A percentile compares a stretch with the other conserved stretches of the same genome.
Evolutionary conservation across 495 filamentous ascomycete genomes (phyloP).

Genomic region (Chaetomium tenue): DNA sequence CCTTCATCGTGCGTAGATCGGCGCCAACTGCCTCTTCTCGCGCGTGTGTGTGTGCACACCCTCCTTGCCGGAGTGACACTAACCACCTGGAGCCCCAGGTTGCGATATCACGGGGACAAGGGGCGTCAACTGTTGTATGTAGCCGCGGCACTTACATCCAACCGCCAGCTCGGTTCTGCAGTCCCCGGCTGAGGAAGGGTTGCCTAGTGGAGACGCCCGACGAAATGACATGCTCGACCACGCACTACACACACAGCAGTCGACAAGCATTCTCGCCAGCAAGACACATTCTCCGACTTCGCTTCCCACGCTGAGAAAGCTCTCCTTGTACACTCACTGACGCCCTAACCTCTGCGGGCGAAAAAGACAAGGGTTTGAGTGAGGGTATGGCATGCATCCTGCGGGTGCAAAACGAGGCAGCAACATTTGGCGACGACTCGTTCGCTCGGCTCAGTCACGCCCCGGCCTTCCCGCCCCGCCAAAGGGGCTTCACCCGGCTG

Average conservation of each 20-base stretch:
- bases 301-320: background rate
- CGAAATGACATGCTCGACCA: background rate
- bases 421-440: constrained; percentile 10
- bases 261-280: background rate
- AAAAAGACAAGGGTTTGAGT: background rate
- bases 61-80: constrained; percentile 3
- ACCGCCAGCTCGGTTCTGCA: background rate
- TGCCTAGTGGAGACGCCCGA: background rate
- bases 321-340: background rate
- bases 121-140: background rate
- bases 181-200: too few relatives aligned
- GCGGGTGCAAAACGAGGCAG: constrained; percentile 7
- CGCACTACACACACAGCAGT: background rate
- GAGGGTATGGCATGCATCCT: background rate
- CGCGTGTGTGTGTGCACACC: background rate
- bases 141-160: constrained; percentile 1
- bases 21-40: constrained; percentile 5
- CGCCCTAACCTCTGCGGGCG: background rate
- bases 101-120: constrained; percentile 4
- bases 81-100: background rate
- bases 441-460: constrained; percentile 12
- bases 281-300: background rate
- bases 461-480: constrained; percentile 12
- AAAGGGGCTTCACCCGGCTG: constrained; percentile 13
- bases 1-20: constrained; percentile 1